Evolutionary conservation across 345 rosid species (phyloP), one percentile per base, ranked within the genome.

Genomic region (Aegle marmelos): DNA sequence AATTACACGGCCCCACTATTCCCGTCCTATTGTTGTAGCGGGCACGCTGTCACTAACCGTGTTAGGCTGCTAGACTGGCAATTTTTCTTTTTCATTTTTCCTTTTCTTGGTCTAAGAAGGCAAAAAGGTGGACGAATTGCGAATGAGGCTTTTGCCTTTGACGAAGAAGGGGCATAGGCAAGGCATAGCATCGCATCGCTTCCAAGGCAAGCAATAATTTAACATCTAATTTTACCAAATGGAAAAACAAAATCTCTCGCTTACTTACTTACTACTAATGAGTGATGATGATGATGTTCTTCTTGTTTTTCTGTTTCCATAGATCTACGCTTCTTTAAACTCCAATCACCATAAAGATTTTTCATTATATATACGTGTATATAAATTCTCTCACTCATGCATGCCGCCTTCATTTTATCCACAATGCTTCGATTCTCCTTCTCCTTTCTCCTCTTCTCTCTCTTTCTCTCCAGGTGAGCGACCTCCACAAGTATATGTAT

Each of bases 171-270:
- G 50, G 50, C 50, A 45, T 13, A 45, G 50, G 50, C 50, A 13
- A 1, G 50, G 50, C 17, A 13, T 45, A 45, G 17, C 50, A 3
- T 45, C 50, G 81, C 87, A 77, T 88, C 87, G 75, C 89, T 89
- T 87, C 82, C 82, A 82, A 80, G 82, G 80, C 88, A 82, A 87
- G 86, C 66, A 72, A 78, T 33, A 24, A 45, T 45, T 45, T 45
- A 45, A 45, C 50, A 13, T 45, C 50, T 45, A 45, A 45, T 45
- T 45, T 45, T 3, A 45, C 50, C 50, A 45, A 53, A 53, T 22
- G 69, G 72, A 24, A 69, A 54, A 79, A 8, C n/a, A 37, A 59
- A 65, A 11, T 72, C n/a, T 57, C 30, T 16, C 72, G 9, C 62
- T 37, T 13, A 31, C 30, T 68, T 8, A 68, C 24, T 41, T 31